Conservation (phyloP, 2,329 filamentous ascomycete genomes). For the Fusarium chaquense region DNA sequence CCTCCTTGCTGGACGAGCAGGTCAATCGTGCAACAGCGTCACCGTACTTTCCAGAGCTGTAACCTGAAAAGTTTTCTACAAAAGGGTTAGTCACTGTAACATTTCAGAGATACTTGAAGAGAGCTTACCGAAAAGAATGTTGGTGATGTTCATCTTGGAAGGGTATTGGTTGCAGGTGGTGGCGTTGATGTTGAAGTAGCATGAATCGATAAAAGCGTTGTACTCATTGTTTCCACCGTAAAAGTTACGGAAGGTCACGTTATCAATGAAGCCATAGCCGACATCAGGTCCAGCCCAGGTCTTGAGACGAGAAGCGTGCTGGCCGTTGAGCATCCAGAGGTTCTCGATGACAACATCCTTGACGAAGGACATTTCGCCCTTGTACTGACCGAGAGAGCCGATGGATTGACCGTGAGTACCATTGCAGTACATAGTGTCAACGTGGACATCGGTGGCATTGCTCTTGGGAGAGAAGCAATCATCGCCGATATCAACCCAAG, state of each 20-base stretch:
- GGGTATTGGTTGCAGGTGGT: constrained; percentile 66
- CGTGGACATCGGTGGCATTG: constrained; percentile 68
- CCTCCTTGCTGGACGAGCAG: constrained; percentile 64
- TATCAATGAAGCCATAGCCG: constrained; percentile 71
- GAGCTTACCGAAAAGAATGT: constrained; percentile 60
- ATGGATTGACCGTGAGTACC: constrained; percentile 56
- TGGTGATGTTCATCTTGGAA: constrained; percentile 68
- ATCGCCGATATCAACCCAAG: constrained; percentile 67
- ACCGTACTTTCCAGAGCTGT: constrained; percentile 67
- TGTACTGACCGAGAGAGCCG: constrained; percentile 69
- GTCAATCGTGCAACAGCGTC: constrained; percentile 66
- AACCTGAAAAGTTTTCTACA: constrained; percentile 66
- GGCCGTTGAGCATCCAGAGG: constrained; percentile 63
- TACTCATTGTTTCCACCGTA: constrained; percentile 69
- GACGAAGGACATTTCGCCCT: constrained; percentile 66
- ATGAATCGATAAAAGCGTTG: constrained; percentile 69
- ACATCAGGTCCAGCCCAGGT: constrained; percentile 69
- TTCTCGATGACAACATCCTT: constrained; percentile 70
- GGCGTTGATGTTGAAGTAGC: constrained; percentile 68
- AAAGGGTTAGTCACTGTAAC: neutral
- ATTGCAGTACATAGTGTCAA: constrained; percentile 71
- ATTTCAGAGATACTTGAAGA: accelerated
- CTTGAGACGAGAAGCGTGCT: constrained; percentile 67
- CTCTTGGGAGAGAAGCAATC: constrained; percentile 73
- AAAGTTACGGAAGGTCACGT: constrained; percentile 72